Conservation (phyloP, 257 asterid species). For the Jaltomata sinuosa region DNA sequence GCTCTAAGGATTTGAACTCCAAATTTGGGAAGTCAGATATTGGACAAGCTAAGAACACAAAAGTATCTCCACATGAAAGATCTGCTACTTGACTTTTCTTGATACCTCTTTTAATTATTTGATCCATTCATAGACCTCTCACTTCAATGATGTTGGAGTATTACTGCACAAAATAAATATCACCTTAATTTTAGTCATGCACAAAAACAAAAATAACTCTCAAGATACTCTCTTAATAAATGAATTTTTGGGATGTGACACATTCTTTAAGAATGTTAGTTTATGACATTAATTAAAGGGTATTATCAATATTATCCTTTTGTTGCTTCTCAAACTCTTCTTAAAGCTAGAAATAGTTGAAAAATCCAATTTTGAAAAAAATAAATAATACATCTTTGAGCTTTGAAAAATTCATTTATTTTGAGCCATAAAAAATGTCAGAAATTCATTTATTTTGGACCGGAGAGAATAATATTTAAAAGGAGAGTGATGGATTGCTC, state of each 20-base stretch:
- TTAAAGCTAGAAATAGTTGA: too few species aligned
- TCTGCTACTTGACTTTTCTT: not conserved
- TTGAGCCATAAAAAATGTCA: too few species aligned
- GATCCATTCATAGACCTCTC: not conserved
- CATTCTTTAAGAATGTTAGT: too few species aligned
- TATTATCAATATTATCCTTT: too few species aligned
- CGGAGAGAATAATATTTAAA: not conserved
- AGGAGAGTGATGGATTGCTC: constrained; percentile 33
- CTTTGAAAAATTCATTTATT: too few species aligned
- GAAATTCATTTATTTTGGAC: too few species aligned
- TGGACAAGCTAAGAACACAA: not conserved
- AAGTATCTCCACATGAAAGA: not conserved
- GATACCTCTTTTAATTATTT: not conserved
- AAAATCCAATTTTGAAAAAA: too few species aligned
- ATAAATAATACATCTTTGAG: too few species aligned
- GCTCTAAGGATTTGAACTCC: not conserved
- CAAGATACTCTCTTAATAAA: too few species aligned
- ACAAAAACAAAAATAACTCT: not conserved
- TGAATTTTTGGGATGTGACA: too few species aligned
- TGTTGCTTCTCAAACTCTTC: too few species aligned
- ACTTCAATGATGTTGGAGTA: not conserved
- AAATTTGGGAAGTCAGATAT: not conserved
- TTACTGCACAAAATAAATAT: not conserved
- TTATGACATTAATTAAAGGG: too few species aligned
- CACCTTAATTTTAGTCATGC: not conserved